Evolutionary conservation across 2,329 filamentous ascomycete species (phyloP), one percentile per base, ranked within the genome.

Genomic region (Byssoonygena ceratinophila): DNA sequence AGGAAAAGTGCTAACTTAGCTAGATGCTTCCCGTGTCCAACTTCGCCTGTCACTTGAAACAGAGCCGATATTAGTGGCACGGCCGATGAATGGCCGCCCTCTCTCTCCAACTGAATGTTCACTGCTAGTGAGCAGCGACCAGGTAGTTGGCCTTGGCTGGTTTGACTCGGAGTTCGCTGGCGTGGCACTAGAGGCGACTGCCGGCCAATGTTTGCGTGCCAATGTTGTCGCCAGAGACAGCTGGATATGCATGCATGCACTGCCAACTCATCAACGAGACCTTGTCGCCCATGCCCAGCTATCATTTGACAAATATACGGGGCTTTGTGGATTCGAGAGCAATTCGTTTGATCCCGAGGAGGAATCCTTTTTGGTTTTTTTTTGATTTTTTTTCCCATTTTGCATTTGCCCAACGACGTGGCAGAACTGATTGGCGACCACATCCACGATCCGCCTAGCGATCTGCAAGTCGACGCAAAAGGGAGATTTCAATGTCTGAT

Each of bases 251-350:
- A 58, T 59, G 60, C 59, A 58, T 59, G 60, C 59, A 61, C 37
- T 61, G 59, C 60, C 60, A 61, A 55, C 60, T 52, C 58, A 59
- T 59, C 58, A 55, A 11, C 52, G 23, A 53, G 48, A 49, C 53
- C 53, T 44, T 46, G 51, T 51, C 51, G 40, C 48, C 27, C 44
- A 47, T 57, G 54, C 56, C 40, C 29, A 40, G 32, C 54, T 48
- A 39, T 56, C 54, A 57, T 57, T 56, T 52, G 51, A 53, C 48
- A 41, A 46, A 47, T 29, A 47, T 29, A 47, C 51, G 40, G 32
- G 25, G n/a, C 16, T 41, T 4, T 34, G 46, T 43, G 50, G 31
- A 34, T 46, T 22, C 29, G 22, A 31, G 4, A 39, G 6, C 20
- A 22, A 5, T 41, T 4, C 16, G 20, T 25, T 25, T 7, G 12